These are phyloP conservation scores for Claviceps spartinae DNA, from an alignment of 2,329 filamentous ascomycete species.

Conservation along the genomic window DNA sequence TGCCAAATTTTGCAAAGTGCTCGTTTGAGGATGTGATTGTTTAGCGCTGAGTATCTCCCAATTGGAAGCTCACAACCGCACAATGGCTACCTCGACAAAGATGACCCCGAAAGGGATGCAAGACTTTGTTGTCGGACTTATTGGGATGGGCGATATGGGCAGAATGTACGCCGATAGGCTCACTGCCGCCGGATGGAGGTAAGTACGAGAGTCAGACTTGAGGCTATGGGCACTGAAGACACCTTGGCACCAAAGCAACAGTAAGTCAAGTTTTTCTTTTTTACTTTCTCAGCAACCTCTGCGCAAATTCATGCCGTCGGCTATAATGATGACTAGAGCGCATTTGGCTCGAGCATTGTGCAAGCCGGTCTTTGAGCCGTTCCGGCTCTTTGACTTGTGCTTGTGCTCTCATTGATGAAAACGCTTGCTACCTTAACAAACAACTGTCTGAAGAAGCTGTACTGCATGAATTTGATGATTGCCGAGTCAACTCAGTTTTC, in stretches of 20 bases:
- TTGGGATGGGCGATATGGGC: slow-evolving; percentile 99
- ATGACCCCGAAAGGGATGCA: slow-evolving; percentile 38
- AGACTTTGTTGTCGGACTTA: slow-evolving; percentile 74
- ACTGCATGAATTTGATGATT: not conserved
- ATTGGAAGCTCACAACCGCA: slow-evolving; percentile 10
- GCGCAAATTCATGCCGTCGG: slow-evolving; percentile 4
- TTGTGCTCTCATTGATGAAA: slow-evolving; percentile 91
- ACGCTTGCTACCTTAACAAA: slow-evolving; percentile 87
- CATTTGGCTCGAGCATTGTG: slow-evolving; percentile 99
- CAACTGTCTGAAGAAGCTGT: slow-evolving; percentile 63
- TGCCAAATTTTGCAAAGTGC: not conserved
- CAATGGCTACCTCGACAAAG: slow-evolving; percentile 16
- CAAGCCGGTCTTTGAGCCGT: slow-evolving; percentile 49
- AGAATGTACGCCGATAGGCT: slow-evolving; percentile 92
- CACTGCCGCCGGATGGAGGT: slow-evolving; percentile 94
- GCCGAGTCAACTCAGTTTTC: too few relatives aligned
- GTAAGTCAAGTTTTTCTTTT: not conserved
- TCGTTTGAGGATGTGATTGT: slow-evolving; percentile 14
- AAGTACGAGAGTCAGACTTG: slow-evolving; percentile 13
- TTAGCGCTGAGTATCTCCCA: slow-evolving; percentile 9
- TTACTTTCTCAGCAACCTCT: too few relatives aligned
- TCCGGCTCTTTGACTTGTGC: slow-evolving; percentile 55
- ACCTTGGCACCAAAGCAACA: too few relatives aligned
- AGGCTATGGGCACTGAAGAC: not conserved
- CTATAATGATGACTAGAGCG: slow-evolving; percentile 98